These are phyloP conservation scores for Tylopilus balloui DNA, from an alignment of 768 basidiomycete species.

Conservation along the genomic window DNA sequence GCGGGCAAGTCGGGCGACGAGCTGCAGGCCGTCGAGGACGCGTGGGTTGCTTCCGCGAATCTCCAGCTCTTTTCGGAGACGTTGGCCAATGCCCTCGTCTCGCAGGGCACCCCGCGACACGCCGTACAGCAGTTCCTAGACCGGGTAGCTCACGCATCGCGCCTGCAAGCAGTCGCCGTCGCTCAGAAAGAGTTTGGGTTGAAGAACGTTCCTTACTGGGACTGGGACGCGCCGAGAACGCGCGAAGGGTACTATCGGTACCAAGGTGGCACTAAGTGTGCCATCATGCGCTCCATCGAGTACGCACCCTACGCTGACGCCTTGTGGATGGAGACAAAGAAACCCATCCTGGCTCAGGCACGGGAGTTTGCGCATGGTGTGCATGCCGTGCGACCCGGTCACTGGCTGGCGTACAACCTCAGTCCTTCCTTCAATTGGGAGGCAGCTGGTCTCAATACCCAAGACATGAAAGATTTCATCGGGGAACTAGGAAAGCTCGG, in stretches of 20 bases:
- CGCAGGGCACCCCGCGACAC: slow-evolving; percentile 48
- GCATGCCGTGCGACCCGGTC: slow-evolving; percentile 72
- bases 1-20: slow-evolving; percentile 73
- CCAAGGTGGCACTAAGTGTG: slow-evolving; percentile 94
- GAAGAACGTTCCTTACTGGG: slow-evolving; percentile 75
- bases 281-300: slow-evolving; percentile 85
- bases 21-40: slow-evolving; percentile 84
- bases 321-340: slow-evolving; percentile 97
- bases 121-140: slow-evolving; percentile 58
- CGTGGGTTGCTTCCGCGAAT: slow-evolving; percentile 77
- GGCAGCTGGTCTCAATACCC: slow-evolving; percentile 81
- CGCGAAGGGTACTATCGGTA: slow-evolving; percentile 97
- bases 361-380: slow-evolving; percentile 90
- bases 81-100: slow-evolving; percentile 62
- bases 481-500: slow-evolving; percentile 95
- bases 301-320: slow-evolving; percentile 93
- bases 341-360: slow-evolving; percentile 88
- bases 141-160: slow-evolving; percentile 64
- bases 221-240: slow-evolving; percentile 92
- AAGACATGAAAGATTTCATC: slow-evolving; percentile 83
- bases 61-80: slow-evolving; percentile 74
- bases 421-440: slow-evolving; percentile 95
- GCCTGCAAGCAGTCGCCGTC: slow-evolving; percentile 63
- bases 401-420: slow-evolving; percentile 96
- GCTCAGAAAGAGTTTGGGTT: slow-evolving; percentile 79